Base-by-base conservation (phyloP, 129 eudicot genomes). In the Centrapalus pauciflorus region DNA sequence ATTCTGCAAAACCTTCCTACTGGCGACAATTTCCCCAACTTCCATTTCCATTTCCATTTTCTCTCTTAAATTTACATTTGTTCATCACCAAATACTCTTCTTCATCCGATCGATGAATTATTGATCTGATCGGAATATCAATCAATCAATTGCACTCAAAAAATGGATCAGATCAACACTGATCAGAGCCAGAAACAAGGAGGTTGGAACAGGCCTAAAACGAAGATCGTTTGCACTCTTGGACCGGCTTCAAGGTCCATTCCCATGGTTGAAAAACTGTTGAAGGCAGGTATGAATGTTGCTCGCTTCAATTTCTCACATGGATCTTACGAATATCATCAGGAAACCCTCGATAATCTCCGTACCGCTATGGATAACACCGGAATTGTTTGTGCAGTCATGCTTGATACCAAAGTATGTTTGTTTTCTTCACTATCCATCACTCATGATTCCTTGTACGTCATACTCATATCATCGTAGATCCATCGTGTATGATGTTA, bases 281-380 rank as follows among this genome's bases (percentile, higher is more conserved):
- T 76, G 41, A 62, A 0, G 16, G 76, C 76, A 3, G 81, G 81
- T 30, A 76, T 76, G 81, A 76, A 76, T 45, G 81, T 76, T 46
- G 81, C 81, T 29, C 72, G 81, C 11, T 76, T 76, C 76, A 76
- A 76, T 70, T 76, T 76, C 76, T 76, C 81, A 4, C 81, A 76
- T 54, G 81, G 81, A 17, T 76, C 81, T 5, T 50, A 76, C 9
- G 76, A 76, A 28, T 76, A 76, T 49, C 81, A 76, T 61, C 76
- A 76, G 72, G 81, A 76, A 64, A 76, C 81, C 17, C 81, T 76
- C 1, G 81, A 76, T 3, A 76, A 76, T 9, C 81, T 76, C n/a
- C 81, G 61, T 38, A 41, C 41, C 8, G 81, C 81, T 40, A 70
- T 69, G 81, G 29, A 52, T 0, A 76, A 76, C 38, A 76, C 81